phyloP scores from a whole-genome alignment of 2,329 filamentous ascomycete genomes.

The Hymenoscyphus scutula region DNA sequence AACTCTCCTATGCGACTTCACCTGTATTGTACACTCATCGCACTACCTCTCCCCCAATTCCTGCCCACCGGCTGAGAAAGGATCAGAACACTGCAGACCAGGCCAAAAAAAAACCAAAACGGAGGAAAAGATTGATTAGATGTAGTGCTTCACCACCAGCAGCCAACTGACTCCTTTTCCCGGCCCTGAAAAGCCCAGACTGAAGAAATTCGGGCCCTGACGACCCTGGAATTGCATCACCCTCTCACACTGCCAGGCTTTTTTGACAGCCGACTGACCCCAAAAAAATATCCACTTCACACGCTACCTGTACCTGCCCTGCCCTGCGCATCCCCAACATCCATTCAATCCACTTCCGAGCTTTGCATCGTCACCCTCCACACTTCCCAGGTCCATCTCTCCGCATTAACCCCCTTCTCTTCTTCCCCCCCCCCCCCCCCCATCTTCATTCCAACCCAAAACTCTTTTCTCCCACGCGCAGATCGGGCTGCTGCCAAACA shows the following conservation, averaged over 20 bases:
- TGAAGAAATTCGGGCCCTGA: neutral
- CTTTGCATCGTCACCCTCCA: neutral
- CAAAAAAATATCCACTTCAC: neutral
- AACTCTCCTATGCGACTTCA: neutral
- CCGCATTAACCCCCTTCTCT: neutral
- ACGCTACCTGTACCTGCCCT: too few species aligned
- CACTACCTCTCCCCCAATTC: neutral
- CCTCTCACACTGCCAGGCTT: constrained; percentile 1
- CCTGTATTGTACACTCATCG: neutral
- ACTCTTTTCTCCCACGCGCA: constrained; percentile 14
- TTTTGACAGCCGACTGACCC: neutral
- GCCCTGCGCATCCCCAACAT: constrained; percentile 2
- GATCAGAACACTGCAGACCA: neutral
- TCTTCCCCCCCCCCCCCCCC: neutral
- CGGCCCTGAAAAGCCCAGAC: neutral
- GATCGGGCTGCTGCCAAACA: constrained; percentile 70
- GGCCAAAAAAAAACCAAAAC: too few species aligned
- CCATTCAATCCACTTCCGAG: constrained; percentile 2
- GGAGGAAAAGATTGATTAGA: neutral
- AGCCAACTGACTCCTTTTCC: neutral
- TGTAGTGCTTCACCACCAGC: neutral
- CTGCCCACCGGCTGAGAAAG: neutral
- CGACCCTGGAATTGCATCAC: constrained; percentile 5
- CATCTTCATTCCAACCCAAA: neutral
- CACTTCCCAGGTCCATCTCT: too few species aligned